A percentile compares a stretch with the other conserved stretches of the same genome.
These are phyloP conservation scores for Fusarium haematococcum DNA, from an alignment of 2,329 filamentous ascomycete genomes.

Conservation along the genomic window DNA sequence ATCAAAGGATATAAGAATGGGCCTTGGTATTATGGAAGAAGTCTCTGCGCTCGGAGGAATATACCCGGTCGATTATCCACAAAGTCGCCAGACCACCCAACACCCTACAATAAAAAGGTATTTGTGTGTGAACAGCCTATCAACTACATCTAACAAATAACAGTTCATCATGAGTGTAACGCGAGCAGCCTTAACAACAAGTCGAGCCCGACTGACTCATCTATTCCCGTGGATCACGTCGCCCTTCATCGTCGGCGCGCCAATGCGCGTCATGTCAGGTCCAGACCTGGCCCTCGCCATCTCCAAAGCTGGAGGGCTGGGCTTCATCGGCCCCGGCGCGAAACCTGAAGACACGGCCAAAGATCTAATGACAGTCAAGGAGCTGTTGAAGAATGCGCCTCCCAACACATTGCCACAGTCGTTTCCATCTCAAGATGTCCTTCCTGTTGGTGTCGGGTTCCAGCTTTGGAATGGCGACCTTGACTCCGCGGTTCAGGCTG, in stretches of 20 bases:
- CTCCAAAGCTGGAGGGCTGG: slow-evolving; percentile 78
- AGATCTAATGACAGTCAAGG: slow-evolving; percentile 47
- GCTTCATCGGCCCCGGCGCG: slow-evolving; percentile 57
- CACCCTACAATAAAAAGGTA: neutral
- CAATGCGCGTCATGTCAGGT: slow-evolving; percentile 75
- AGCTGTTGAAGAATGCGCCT: slow-evolving; percentile 35
- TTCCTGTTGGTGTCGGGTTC: slow-evolving; percentile 60
- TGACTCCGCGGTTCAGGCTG: slow-evolving; percentile 41
- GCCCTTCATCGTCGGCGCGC: slow-evolving; percentile 69
- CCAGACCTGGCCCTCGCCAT: slow-evolving; percentile 69
- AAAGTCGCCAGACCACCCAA: neutral
- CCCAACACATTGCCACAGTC: slow-evolving; percentile 9
- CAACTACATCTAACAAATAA: neutral
- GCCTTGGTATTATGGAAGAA: neutral
- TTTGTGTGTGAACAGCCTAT: neutral
- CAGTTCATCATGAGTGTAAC: slow-evolving; percentile 14
- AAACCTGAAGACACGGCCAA: slow-evolving; percentile 47
- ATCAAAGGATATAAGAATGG: neutral
- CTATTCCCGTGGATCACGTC: slow-evolving; percentile 51
- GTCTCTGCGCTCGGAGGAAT: neutral
- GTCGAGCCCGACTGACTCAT: slow-evolving; percentile 10
- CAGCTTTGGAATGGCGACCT: slow-evolving; percentile 59
- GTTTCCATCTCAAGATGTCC: slow-evolving; percentile 28
- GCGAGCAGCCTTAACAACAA: neutral
- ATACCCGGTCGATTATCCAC: neutral